Base-by-base conservation (phyloP, 768 basidiomycete species). In the Xanthoconium purpureum region DNA sequence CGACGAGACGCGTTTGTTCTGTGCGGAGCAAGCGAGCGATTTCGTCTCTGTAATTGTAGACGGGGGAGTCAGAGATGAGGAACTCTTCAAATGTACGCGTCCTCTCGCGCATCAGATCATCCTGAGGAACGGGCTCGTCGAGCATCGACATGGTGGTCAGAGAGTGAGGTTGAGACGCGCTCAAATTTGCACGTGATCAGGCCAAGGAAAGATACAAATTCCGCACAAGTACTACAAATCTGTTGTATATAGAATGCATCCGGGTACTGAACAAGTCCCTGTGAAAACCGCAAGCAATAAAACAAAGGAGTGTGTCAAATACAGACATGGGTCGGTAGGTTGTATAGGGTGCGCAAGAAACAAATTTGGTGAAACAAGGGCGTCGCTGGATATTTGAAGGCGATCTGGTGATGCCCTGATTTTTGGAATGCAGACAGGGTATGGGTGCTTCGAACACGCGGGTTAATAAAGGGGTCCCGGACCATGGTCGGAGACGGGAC, bases 41-140 rank as follows among this genome's bases (percentile, higher is more conserved):
- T 55, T 89, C 88, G 64, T 94, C 88, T 64, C 86, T 84, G 78
- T 96, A 95, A 72, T 91, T 91, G 78, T 84, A 85, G 18, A 84
- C 65, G 29, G 80, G 70, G 4, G 83, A 83, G 55, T 86, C 85
- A 37, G 84, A 82, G 62, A 84, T 81, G 36, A 93, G 79, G 60
- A 97, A 95, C 59, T 91, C 89, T 65, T 89, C 87, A 64, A 97
- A 92, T 37, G 85, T 77, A 62, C 87, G 85, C 52, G 85, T 82
- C 56, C 90, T 80, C 62, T 94, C 89, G 63, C 82, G 81, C 75
- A 89, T 78, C 45, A 88, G 81, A 69, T 91, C 90, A 72, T 84
- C 83, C 56, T 82, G 79, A 13, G 84, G 74, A 48, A 83, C 68
- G n/a, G 86, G 84, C 59, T 86, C 84, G 66, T 79, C 75, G 39